Conservation (phyloP, 2,329 filamentous ascomycete species). For the Sclerotinia borealis region DNA sequence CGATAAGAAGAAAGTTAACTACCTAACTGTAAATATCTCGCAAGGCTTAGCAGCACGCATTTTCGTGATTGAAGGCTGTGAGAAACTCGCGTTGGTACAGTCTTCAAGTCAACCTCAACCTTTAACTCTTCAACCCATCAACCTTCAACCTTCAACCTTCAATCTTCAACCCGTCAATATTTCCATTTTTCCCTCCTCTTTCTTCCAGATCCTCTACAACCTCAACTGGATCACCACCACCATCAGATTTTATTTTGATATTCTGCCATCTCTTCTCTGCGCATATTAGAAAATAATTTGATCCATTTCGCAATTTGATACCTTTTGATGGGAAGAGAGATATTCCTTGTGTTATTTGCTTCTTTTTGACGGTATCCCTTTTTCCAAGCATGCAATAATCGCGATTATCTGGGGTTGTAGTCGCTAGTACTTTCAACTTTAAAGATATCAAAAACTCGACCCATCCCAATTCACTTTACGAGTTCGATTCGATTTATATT, state of each 20-base stretch:
- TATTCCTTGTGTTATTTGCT: neutral
- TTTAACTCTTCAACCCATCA: neutral
- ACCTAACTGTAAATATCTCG: neutral
- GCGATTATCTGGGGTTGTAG: neutral
- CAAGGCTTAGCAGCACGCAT: neutral
- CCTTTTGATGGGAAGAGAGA: neutral
- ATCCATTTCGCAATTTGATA: neutral
- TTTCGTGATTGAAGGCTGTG: constrained; percentile 2
- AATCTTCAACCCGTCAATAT: neutral
- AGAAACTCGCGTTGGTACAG: neutral
- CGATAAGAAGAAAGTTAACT: neutral
- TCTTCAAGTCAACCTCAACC: neutral
- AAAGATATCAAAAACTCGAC: neutral
- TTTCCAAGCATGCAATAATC: neutral
- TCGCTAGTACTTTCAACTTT: neutral
- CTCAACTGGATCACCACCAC: neutral
- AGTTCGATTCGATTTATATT: neutral
- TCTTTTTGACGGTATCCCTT: neutral
- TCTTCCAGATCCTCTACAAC: neutral
- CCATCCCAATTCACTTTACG: constrained; percentile 3
- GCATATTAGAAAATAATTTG: neutral
- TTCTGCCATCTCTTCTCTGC: neutral
- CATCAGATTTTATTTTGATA: too few relatives aligned
- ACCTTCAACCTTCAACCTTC: neutral
- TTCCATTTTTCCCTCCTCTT: neutral